Evolutionary conservation across 148 eudicot genomes (phyloP).

Genomic region (Vaccinium vitisidaea): DNA sequence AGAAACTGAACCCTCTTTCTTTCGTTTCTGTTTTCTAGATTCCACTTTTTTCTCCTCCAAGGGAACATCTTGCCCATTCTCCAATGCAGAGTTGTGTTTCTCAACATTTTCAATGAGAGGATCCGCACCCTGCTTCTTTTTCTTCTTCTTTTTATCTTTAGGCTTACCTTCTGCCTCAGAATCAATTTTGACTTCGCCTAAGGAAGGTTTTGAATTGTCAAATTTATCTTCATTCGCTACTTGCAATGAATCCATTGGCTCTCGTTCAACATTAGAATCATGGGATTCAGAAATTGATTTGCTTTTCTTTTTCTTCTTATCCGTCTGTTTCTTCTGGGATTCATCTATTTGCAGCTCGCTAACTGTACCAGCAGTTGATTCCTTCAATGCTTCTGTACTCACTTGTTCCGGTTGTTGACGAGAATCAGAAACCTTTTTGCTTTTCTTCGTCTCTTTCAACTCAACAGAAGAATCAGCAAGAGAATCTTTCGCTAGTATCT

Average conservation of each 20-base stretch:
- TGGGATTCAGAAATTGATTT: slow-evolving; percentile 23
- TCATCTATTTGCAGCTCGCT: slow-evolving; percentile 9
- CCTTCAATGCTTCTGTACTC: not conserved
- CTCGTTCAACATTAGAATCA: slow-evolving; percentile 22
- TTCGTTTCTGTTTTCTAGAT: slow-evolving; percentile 25
- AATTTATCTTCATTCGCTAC: not conserved
- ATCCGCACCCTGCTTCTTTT: slow-evolving; percentile 18
- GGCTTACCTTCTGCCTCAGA: slow-evolving; percentile 13
- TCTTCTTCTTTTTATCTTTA: slow-evolving; percentile 60
- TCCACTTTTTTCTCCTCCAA: slow-evolving; percentile 27
- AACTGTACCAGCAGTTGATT: slow-evolving; percentile 19
- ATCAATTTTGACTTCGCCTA: not conserved
- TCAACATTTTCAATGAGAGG: slow-evolving; percentile 18
- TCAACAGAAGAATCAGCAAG: slow-evolving; percentile 25
- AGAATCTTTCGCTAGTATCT: slow-evolving; percentile 12
- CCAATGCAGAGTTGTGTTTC: slow-evolving; percentile 10
- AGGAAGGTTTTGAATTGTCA: not conserved
- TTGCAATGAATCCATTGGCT: slow-evolving; percentile 12
- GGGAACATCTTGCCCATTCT: slow-evolving; percentile 14
- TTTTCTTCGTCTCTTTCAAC: slow-evolving; percentile 39
- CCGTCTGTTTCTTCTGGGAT: slow-evolving; percentile 40
- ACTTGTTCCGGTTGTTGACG: slow-evolving; percentile 18
- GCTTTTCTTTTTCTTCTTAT: slow-evolving; percentile 52
- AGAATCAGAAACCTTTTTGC: slow-evolving; percentile 22
- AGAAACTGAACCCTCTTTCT: slow-evolving; percentile 20